phyloP scores from a whole-genome alignment of 1,284 basidiomycete species.

The Trichosporon coremiiforme region DNA sequence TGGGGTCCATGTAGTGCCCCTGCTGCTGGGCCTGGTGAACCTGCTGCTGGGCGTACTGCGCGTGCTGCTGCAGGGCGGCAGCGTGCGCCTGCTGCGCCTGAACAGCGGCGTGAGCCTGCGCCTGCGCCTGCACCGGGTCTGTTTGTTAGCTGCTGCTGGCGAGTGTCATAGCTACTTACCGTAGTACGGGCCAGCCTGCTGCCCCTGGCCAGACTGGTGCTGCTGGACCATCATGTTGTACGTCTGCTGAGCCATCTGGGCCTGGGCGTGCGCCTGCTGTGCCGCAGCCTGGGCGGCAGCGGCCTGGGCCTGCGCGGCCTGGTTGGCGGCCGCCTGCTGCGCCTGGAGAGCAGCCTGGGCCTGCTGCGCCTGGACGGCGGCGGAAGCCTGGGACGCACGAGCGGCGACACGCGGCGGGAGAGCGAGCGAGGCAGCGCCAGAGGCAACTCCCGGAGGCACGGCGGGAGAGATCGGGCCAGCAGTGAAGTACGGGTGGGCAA shows the following conservation, averaged over 20 bases:
- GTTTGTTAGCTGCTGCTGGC: not conserved
- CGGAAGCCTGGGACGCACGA: slow-evolving; percentile 46
- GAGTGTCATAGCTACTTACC: slow-evolving; percentile 28
- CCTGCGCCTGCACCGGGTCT: slow-evolving; percentile 52
- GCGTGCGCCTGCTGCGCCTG: slow-evolving; percentile 41
- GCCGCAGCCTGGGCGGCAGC: slow-evolving; percentile 47
- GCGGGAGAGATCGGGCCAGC: slow-evolving; percentile 46
- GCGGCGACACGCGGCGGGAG: slow-evolving; percentile 50
- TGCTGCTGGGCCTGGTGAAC: slow-evolving; percentile 24
- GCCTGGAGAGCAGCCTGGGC: slow-evolving; percentile 29
- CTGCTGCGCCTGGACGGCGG: slow-evolving; percentile 34
- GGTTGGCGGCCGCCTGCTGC: slow-evolving; percentile 36
- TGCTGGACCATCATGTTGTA: slow-evolving; percentile 33
- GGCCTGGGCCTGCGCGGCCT: slow-evolving; percentile 54
- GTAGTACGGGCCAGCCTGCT: slow-evolving; percentile 38
- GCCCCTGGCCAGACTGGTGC: slow-evolving; percentile 38
- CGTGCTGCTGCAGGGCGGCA: slow-evolving; percentile 15
- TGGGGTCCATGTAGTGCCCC: slow-evolving; percentile 43
- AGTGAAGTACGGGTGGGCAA: slow-evolving; percentile 92
- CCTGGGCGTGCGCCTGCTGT: slow-evolving; percentile 53
- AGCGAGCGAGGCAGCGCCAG: slow-evolving; percentile 45
- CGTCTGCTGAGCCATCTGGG: slow-evolving; percentile 46
- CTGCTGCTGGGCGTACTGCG: slow-evolving; percentile 19
- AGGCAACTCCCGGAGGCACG: slow-evolving; percentile 39
- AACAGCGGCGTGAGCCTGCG: slow-evolving; percentile 46